Percentiles rank a stretch among this genome's conserved stretches.
These are phyloP conservation scores for Pythium aquatile DNA, from an alignment of 352 stramenopile species.

Conservation along the genomic window DNA sequence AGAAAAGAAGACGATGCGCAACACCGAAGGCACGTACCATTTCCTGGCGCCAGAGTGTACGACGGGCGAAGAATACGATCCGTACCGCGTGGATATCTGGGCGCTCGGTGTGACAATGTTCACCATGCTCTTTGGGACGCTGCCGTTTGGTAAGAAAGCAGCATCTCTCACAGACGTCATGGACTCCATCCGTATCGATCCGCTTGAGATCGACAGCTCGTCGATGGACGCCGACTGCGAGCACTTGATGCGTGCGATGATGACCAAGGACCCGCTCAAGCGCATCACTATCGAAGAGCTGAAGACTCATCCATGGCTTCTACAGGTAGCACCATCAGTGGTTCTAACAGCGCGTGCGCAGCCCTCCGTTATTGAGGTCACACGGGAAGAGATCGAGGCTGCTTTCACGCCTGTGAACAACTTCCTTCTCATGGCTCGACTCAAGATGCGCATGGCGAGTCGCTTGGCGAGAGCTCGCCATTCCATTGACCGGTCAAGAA, in stretches of 20 bases:
- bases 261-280: slow-evolving; percentile 56
- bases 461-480: slow-evolving; percentile 37
- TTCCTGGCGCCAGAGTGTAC: slow-evolving; percentile 85
- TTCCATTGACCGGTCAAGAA: slow-evolving; percentile 24
- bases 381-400: slow-evolving; percentile 61
- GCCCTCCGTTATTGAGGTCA: slow-evolving; percentile 40
- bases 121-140: slow-evolving; percentile 53
- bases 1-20: slow-evolving; percentile 48
- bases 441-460: slow-evolving; percentile 75
- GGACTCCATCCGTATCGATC: slow-evolving; percentile 65
- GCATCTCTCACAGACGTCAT: slow-evolving; percentile 64
- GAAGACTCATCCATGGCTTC: slow-evolving; percentile 52
- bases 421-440: slow-evolving; percentile 64
- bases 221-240: slow-evolving; percentile 43
- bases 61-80: slow-evolving; percentile 68
- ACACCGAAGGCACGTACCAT: slow-evolving; percentile 87
- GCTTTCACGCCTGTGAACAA: slow-evolving; percentile 82
- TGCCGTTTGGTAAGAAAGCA: slow-evolving; percentile 69
- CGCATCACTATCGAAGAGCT: slow-evolving; percentile 60
- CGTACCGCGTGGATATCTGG: slow-evolving; percentile 83
- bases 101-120: slow-evolving; percentile 80
- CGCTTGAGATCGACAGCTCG: slow-evolving; percentile 35
- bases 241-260: slow-evolving; percentile 40
- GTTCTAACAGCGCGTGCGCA: background rate
- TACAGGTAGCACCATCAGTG: background rate